phyloP scores from a whole-genome alignment of 192 early-diverging fungal genomes.

The Chytriomyces hyalinus region DNA sequence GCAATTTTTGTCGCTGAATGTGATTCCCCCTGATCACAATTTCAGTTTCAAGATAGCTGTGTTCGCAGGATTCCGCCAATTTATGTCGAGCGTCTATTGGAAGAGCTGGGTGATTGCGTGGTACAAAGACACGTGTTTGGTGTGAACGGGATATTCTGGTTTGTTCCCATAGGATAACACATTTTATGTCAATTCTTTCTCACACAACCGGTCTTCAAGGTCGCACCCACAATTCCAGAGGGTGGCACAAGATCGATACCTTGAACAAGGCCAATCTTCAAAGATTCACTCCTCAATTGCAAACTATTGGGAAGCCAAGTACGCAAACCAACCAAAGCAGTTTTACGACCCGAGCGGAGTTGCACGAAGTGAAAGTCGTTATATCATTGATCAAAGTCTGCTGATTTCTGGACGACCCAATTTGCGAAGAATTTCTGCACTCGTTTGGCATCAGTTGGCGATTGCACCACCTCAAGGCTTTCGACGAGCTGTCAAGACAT shows the following conservation, averaged over 20 bases:
- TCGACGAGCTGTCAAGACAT: constrained; percentile 28
- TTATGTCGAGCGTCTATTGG: constrained; percentile 22
- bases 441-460: constrained; percentile 39
- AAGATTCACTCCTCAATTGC: constrained; percentile 33
- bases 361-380: constrained; percentile 19
- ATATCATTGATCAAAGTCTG: constrained; percentile 37
- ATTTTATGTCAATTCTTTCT: background rate
- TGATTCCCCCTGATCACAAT: background rate
- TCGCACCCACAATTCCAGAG: constrained; percentile 31
- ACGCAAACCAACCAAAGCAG: constrained; percentile 30
- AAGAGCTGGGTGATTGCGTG: constrained; percentile 32
- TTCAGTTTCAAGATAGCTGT: constrained; percentile 15
- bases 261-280: constrained; percentile 30
- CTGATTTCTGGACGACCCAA: constrained; percentile 35
- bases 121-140: constrained; percentile 36
- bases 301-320: constrained; percentile 40
- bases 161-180: background rate
- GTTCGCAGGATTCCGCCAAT: constrained; percentile 34
- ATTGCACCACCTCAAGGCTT: constrained; percentile 25
- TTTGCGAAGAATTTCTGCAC: constrained; percentile 16
- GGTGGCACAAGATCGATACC: constrained; percentile 40
- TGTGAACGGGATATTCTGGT: constrained; percentile 36
- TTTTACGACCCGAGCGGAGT: constrained; percentile 13
- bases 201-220: constrained; percentile 11
- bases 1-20: background rate